Base-by-base conservation (phyloP, 495 filamentous ascomycete genomes). In the Apiosordaria backusii region DNA sequence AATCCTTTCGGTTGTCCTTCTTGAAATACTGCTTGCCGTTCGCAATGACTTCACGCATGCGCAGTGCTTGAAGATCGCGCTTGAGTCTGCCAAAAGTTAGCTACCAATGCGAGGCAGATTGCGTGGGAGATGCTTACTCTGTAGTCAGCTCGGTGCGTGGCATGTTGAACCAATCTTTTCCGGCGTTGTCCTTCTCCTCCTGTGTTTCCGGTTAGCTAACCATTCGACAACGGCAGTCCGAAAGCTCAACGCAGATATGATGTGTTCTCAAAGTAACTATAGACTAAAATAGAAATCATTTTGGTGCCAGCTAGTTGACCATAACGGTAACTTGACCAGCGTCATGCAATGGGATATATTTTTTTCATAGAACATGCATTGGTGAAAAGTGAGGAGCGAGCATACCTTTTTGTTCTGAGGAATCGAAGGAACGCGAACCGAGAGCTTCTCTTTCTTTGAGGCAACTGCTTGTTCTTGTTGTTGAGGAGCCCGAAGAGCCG, bases 231-330 rank as follows among this genome's bases (percentile, higher is more conserved):
- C 35, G 35, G 9, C 35, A 13, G 16, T 45, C 13, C 9, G 35
- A 45, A 45, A 45, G 16, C 35, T 10, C 16, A 63, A 64, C 53
- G 29, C n/a, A 29, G 16, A 57, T 50, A 68, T n/a, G 35, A 22
- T 18, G 54, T 59, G 57, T 58, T 24, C 82, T 98, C 94, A 97
- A 93, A 93, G 95, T 99, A 99, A 99, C 95, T 99, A 97, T 97
- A 92, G 92, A 85, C 82, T 80, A 78, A 83, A 79, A 63, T 54
- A 78, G n/a, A n/a, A n/a, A 89, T 92, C 86, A 92, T 91, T 91
- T 69, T 69, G 74, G 72, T 79, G 72, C 75, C 72, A 66, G 70
- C 65, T 64, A 71, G 74, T 73, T 68, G 74, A 76, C 78, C 76
- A 77, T 78, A 66, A 80, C 80, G 80, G 80, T 75, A 76, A 75